A percentile compares a stretch with the other conserved stretches of the same genome.
These are phyloP conservation scores for Rubroboletus satanas DNA, from an alignment of 768 basidiomycete genomes.

Conservation along the genomic window DNA sequence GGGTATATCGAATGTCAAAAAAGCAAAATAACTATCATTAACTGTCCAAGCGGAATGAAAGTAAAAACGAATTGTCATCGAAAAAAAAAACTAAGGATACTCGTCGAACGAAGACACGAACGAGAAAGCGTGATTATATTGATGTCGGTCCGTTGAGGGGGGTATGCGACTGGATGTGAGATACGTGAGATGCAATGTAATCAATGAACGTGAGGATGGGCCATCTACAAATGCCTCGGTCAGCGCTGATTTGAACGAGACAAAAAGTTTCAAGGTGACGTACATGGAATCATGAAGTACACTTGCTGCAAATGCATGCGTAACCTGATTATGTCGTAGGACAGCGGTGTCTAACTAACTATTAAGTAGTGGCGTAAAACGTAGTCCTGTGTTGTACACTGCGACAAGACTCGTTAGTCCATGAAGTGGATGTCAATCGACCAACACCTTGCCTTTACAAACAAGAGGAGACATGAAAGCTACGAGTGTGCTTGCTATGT, in stretches of 20 bases:
- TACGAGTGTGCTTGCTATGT: slow-evolving; percentile 15
- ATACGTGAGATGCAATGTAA: slow-evolving; percentile 21
- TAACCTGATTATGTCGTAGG: slow-evolving; percentile 27
- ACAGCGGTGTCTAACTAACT: slow-evolving; percentile 21
- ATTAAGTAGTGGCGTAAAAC: slow-evolving; percentile 26
- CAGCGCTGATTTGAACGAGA: not conserved
- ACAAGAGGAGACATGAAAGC: slow-evolving; percentile 4
- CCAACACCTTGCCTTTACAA: slow-evolving; percentile 24
- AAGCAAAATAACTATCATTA: not conserved
- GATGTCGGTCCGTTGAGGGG: slow-evolving; percentile 24
- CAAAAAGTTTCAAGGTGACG: not conserved
- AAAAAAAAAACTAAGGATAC: slow-evolving; percentile 6
- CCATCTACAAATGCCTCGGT: slow-evolving; percentile 20
- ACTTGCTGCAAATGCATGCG: slow-evolving; percentile 24
- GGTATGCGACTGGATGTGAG: slow-evolving; percentile 23
- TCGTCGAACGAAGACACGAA: slow-evolving; percentile 24
- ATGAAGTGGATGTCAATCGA: not conserved
- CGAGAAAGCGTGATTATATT: slow-evolving; percentile 22
- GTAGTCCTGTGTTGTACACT: slow-evolving; percentile 30
- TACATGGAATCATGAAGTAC: slow-evolving; percentile 29
- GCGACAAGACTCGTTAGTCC: slow-evolving; percentile 1
- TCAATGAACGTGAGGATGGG: slow-evolving; percentile 25
- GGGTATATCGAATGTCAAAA: not conserved
- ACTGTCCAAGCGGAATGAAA: not conserved
- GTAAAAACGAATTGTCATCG: slow-evolving; percentile 5